Conservation (phyloP, 2,329 filamentous ascomycete genomes). For the Helotiales sp. region DNA sequence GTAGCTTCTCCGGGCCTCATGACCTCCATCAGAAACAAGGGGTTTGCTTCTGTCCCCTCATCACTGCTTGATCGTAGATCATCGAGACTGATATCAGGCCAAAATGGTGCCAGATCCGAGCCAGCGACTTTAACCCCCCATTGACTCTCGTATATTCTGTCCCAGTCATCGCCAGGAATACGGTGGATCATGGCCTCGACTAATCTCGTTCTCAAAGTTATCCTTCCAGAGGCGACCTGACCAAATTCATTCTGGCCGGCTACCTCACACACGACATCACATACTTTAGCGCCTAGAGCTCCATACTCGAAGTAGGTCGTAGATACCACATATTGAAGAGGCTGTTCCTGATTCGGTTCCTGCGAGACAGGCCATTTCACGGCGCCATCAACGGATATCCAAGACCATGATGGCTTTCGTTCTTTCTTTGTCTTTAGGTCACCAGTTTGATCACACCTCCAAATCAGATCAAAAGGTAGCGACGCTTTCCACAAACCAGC, state of each 20-base stretch:
- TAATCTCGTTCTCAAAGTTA: conserved; percentile 8
- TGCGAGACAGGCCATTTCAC: conserved; percentile 19
- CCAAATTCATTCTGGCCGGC: conserved; percentile 14
- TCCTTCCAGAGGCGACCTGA: neutral
- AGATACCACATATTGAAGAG: conserved; percentile 12
- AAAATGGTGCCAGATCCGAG: conserved; percentile 9
- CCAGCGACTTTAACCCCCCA: neutral
- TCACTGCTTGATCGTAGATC: neutral
- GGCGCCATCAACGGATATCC: conserved; percentile 22
- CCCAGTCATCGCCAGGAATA: neutral
- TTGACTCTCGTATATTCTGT: neutral
- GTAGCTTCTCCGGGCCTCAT: neutral
- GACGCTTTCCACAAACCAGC: conserved; percentile 16
- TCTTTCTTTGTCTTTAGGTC: conserved; percentile 8
- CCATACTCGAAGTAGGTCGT: conserved; percentile 18
- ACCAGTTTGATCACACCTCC: conserved; percentile 19
- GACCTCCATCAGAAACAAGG: conserved; percentile 2
- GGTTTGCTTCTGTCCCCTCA: neutral
- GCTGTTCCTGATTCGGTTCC: conserved; percentile 5
- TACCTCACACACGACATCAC: neutral
- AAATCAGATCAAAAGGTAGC: conserved; percentile 19
- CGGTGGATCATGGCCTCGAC: neutral
- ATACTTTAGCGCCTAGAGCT: conserved; percentile 6
- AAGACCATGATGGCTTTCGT: conserved; percentile 13
- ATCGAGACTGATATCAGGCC: conserved; percentile 12